phyloP scores from a whole-genome alignment of 306 rosid species.

The Glycine latifolia region DNA sequence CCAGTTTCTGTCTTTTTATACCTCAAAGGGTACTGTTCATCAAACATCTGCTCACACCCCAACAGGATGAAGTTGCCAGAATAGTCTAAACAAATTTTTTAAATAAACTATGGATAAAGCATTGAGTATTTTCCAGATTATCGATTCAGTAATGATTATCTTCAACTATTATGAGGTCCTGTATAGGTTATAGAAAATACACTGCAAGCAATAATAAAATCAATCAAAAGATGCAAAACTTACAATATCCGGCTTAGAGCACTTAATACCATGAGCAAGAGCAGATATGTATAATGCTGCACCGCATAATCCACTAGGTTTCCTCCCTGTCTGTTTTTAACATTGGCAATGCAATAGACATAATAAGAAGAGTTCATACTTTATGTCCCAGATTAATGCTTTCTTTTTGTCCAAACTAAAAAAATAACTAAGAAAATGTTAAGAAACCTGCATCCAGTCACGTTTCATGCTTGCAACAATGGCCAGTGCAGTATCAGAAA shows the following conservation, averaged over 20 bases:
- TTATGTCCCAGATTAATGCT: constrained; percentile 8
- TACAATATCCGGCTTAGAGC: constrained; percentile 77
- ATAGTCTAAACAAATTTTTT: no score
- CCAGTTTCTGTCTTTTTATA: no score
- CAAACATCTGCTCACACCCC: no score
- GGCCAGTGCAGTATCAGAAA: constrained; percentile 70
- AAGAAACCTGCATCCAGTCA: constrained; percentile 90
- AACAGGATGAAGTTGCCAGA: no score
- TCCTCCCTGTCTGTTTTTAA: constrained; percentile 84
- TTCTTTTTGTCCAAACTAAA: background rate
- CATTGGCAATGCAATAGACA: constrained; percentile 23
- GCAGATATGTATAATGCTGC: constrained; percentile 87
- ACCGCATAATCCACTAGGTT: constrained; percentile 91
- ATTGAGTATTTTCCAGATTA: background rate
- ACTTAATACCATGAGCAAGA: constrained; percentile 72
- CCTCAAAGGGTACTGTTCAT: no score
- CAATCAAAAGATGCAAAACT: constrained; percentile 36
- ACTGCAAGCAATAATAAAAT: constrained; percentile 1
- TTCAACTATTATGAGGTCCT: background rate
- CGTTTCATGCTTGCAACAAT: constrained; percentile 89
- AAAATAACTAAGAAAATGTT: background rate
- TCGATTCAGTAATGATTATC: constrained; percentile 3
- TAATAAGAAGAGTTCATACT: background rate
- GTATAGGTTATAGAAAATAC: constrained; percentile 1
- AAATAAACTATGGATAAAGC: background rate